phyloP scores from a whole-genome alignment of 345 rosid species.

The Brassica cretica region DNA sequence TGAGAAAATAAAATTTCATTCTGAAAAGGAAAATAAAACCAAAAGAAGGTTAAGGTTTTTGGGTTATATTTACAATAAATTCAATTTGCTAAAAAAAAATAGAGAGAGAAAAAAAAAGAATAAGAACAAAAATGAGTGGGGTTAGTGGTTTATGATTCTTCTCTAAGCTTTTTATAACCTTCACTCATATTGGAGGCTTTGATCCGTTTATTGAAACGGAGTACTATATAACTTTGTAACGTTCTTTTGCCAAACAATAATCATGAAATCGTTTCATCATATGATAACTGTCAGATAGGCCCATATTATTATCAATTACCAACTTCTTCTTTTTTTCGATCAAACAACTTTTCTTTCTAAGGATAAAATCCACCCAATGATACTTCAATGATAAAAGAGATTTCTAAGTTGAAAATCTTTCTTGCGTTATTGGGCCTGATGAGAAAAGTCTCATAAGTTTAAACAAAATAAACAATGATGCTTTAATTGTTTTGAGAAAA shows the following conservation, averaged over 20 bases:
- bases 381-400: background rate
- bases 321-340: too few relatives aligned
- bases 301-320: background rate
- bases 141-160: background rate
- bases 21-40: background rate
- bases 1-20: background rate
- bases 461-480: background rate
- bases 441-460: background rate
- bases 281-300: background rate
- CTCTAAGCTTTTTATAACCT: background rate
- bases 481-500: constrained; percentile 5
- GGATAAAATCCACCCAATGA: background rate
- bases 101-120: background rate
- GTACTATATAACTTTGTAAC: background rate
- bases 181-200: background rate
- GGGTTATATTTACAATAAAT: background rate
- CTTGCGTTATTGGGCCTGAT: constrained; percentile 22
- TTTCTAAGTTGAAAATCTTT: background rate
- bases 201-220: background rate
- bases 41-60: background rate
- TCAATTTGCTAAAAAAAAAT: background rate
- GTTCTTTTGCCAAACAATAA: background rate
- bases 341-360: background rate
- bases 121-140: background rate
- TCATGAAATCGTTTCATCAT: background rate